These are phyloP conservation scores for Suillus paluster DNA, from an alignment of 768 basidiomycete species.

Conservation along the genomic window DNA sequence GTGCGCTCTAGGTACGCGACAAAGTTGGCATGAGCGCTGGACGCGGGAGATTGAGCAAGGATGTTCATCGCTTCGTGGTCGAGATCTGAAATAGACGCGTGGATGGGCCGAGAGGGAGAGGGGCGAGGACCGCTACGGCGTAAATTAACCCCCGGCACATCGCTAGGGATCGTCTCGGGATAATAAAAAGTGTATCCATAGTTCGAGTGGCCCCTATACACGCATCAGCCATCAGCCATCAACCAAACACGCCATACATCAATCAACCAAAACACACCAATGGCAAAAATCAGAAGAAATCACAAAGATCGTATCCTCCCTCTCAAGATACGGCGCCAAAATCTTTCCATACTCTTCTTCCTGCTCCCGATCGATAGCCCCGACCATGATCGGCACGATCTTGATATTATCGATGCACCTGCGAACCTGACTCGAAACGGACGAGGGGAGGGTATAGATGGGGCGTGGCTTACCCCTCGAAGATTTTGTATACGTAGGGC, in stretches of 20 bases:
- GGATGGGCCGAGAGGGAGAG: slow-evolving; percentile 63
- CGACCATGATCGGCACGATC: slow-evolving; percentile 92
- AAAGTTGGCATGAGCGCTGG: slow-evolving; percentile 63
- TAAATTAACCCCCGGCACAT: slow-evolving; percentile 52
- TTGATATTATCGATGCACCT: slow-evolving; percentile 65
- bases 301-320: slow-evolving; percentile 83
- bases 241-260: slow-evolving; percentile 1
- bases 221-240: not conserved
- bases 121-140: slow-evolving; percentile 47
- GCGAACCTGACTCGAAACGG: not conserved
- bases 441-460: not conserved
- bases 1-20: slow-evolving; percentile 70
- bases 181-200: slow-evolving; percentile 92
- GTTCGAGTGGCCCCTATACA: slow-evolving; percentile 67
- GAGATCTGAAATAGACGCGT: slow-evolving; percentile 79
- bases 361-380: slow-evolving; percentile 62
- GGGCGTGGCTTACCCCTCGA: slow-evolving; percentile 62
- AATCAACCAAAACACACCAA: slow-evolving; percentile 59
- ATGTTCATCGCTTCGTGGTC: slow-evolving; percentile 88
- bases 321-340: slow-evolving; percentile 79
- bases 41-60: slow-evolving; percentile 61
- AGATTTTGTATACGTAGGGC: slow-evolving; percentile 86
- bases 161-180: slow-evolving; percentile 58
- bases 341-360: slow-evolving; percentile 71
- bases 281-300: slow-evolving; percentile 98